phyloP scores from a whole-genome alignment of 2,329 filamentous ascomycete species.

The Cytospora piceicola region DNA sequence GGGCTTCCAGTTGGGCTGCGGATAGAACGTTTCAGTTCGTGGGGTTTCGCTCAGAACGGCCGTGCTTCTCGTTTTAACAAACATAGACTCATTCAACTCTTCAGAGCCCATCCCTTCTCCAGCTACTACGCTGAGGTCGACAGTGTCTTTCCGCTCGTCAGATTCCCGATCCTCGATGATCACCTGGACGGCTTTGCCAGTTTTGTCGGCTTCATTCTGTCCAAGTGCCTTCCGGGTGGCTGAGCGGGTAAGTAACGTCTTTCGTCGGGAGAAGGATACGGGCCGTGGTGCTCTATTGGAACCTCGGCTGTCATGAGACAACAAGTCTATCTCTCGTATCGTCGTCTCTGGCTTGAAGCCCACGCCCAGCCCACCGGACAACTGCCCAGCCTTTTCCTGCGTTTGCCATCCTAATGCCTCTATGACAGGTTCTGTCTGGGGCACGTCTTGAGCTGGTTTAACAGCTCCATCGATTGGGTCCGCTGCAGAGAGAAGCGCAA shows the following conservation, averaged over 20 bases:
- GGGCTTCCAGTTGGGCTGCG: constrained; percentile 69
- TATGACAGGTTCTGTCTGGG: not conserved
- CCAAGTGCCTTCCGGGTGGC: constrained; percentile 54
- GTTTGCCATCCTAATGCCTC: constrained; percentile 40
- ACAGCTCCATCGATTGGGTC: constrained; percentile 43
- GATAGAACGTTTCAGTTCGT: constrained; percentile 59
- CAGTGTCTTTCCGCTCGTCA: constrained; percentile 30
- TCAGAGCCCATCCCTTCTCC: constrained; percentile 42
- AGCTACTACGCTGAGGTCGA: constrained; percentile 57
- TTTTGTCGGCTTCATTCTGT: constrained; percentile 62
- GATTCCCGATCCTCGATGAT: constrained; percentile 50
- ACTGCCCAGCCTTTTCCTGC: constrained; percentile 57
- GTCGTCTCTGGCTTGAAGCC: constrained; percentile 52
- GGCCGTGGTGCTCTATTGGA: constrained; percentile 36
- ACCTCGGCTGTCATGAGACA: constrained; percentile 44
- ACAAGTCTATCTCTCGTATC: constrained; percentile 55
- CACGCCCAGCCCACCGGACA: constrained; percentile 62
- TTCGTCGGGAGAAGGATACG: constrained; percentile 47
- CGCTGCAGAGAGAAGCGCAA: constrained; percentile 48
- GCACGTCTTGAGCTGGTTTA: not conserved
- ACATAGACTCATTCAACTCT: constrained; percentile 7
- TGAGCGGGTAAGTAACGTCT: constrained; percentile 34
- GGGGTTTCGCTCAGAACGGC: constrained; percentile 44
- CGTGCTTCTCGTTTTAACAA: constrained; percentile 41
- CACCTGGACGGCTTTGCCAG: constrained; percentile 63